Evolutionary conservation across 306 rosid species (phyloP), one percentile per base, ranked within the genome.

Genomic region (Citrullus colocynthis): DNA sequence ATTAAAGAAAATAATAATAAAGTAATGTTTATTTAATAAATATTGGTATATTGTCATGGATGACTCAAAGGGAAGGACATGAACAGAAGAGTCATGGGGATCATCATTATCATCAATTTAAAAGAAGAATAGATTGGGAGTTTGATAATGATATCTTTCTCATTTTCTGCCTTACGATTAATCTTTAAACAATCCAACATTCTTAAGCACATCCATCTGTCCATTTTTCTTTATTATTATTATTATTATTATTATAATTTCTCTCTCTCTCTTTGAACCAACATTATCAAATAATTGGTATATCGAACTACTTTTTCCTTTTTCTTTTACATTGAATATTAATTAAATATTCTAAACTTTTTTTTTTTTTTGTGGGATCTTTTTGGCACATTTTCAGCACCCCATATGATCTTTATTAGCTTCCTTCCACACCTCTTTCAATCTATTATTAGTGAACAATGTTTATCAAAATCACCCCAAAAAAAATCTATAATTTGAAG

Each of bases 201-300:
- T 66, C 74, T 20, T 66, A 39, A 39, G 34, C 52, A 4, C 74
- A 66, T 41, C 74, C 75, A 45, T 1, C 75, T 70, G 75, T 70
- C 57, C 75, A 34, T 34, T 24, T 30, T 14, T 2, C 5, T 10
- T 58, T 9, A 6, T 41, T 41, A 0, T 41, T 41, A 6, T 6
- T 42, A 2, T 42, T 42, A 4, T 6, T 6, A 41, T 6, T 41
- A n/a, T 41, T 41, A 41, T 41, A 6, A 7, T 41, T 41, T 36
- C 5, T 36, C 6, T n/a, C 16, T 59, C 3, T 30, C 39, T 63
- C 1, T 16, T 5, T 15, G 12, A 56, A 56, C 61, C 28, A 56
- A 56, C 2, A 8, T 64, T 65, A 42, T 69, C 75, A 69, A 69
- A 69, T 69, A n/a, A 69, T 69, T 69, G 75, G 75, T n/a, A 16